Evolutionary conservation across 805 yeast genomes (phyloP), one percentile per base, ranked within the genome.

Genomic region (Ogataea dorogensis): DNA sequence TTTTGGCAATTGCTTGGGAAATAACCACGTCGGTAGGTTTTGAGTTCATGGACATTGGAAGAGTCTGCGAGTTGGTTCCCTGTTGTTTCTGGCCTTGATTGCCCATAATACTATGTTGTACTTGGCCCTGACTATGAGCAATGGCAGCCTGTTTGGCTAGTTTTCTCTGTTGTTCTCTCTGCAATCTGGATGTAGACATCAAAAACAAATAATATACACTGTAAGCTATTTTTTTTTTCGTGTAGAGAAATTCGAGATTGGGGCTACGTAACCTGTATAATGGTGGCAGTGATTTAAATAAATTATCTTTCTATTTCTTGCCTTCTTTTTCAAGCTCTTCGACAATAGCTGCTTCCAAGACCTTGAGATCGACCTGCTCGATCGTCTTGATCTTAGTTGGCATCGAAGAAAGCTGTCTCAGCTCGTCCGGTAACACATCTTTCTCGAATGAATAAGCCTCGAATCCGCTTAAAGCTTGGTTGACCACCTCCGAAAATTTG

Each of bases 401-500:
- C 61, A 86, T 70, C 7, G 71, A 56, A 31, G 84, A 66, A 59
- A 93, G 75, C 31, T 75, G 75, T 63, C 75, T 82, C 64, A 93
- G 75, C 64, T 87, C 96, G 18, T 71, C 86, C 24, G 98, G 98
- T 38, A 93, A 73, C 14, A 93, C 97, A 49, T 86, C 87, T 31
- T 71, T 71, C 54, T 87, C 96, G 56, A 93, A 93, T 4, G 88
- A 77, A 66, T 93, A 93, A 14, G 77, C 88, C 9, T 71, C 75
- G 43, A 78, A 71, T 1, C 71, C 71, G 29, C 64, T 58, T 47
- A 93, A 71, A 3, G 98, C 87, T 51, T 74, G 67, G 61, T 89
- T 82, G 17, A 93, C 99, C 33, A 96, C 98, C 46, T 87, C 97
- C 17, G 96, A 86, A 56, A 93, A 93, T 66, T 93, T 93, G 43